Evolutionary conservation across 148 eudicot genomes (phyloP), one percentile per base, ranked within the genome.

Genomic region (Cornus kousa): DNA sequence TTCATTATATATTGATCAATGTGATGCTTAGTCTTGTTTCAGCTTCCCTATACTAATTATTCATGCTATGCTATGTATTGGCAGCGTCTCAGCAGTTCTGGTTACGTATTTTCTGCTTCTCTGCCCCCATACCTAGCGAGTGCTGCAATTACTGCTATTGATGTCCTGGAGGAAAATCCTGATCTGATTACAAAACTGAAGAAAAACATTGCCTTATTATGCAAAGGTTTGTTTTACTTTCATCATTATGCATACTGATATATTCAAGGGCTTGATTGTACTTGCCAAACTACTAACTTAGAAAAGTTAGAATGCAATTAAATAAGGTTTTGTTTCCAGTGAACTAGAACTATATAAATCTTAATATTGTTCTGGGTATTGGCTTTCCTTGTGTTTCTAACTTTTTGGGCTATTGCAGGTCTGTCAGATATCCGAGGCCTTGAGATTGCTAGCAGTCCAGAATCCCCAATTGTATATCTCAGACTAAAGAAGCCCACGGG

Each of bases 71-170:
- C 68, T 22, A 74, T 22, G 35, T 70, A 11, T 82, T 83, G 77
- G 81, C 96, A 95, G 99, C 94, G 99, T 67, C 88, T 95, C 67
- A 95, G 99, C 80, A 93, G 98, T 86, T 95, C 98, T 74, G 99
- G 98, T 71, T 95, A 93, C 80, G 98, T 95, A 37, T 95, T 96
- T 80, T 96, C 97, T 87, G 99, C 98, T 85, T 96, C 99, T 77
- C 83, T 96, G 82, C 99, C 99, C 71, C 99, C 99, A 50, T 96
- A 93, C 80, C 92, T 96, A n/a, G 97, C 99, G 46, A 87, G 89
- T 90, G 98, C 98, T 66, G 97, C 99, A 43, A 88, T 96, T 80
- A 91, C 98, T 73, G 98, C 99, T 79, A 85, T 96, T 81, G 94
- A 92, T 86, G 86, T 96, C 70, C 78, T 96, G 75, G 98, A 92